phyloP scores from a whole-genome alignment of 2,329 filamentous ascomycete genomes.

The Talaromyces rugulosus region DNA sequence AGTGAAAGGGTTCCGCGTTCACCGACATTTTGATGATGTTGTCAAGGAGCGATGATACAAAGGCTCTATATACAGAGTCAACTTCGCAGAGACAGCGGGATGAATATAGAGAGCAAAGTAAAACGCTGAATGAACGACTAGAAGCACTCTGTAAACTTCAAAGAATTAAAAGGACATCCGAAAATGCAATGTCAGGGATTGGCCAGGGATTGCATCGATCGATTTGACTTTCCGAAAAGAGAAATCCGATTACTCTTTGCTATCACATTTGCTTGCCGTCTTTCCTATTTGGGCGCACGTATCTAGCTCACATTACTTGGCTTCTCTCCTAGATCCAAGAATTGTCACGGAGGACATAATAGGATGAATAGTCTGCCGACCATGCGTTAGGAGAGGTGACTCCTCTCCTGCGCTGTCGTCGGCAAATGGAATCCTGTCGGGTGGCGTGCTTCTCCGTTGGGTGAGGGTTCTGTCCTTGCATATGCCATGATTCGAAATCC shows the following conservation, averaged over 20 bases:
- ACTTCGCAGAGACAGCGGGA: background rate
- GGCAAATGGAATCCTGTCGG: background rate
- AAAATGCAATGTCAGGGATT: background rate
- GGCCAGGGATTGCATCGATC: background rate
- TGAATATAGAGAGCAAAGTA: background rate
- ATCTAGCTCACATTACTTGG: background rate
- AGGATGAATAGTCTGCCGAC: background rate
- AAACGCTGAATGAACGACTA: background rate
- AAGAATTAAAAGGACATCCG: background rate
- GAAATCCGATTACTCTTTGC: background rate
- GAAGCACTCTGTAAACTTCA: background rate
- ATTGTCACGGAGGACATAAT: background rate
- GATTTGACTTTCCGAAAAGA: background rate
- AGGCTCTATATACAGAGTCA: background rate
- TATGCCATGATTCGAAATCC: background rate
- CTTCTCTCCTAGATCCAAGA: background rate
- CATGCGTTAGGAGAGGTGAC: background rate
- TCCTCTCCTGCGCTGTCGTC: background rate
- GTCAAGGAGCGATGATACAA: background rate
- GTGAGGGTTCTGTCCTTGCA: background rate
- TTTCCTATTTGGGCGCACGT: background rate
- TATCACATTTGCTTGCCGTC: background rate
- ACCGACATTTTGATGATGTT: constrained; percentile 5
- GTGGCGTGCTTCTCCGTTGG: background rate
- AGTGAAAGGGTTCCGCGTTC: constrained; percentile 8